Conservation (phyloP, 148 eudicot species). For the Drosera capensis region DNA sequence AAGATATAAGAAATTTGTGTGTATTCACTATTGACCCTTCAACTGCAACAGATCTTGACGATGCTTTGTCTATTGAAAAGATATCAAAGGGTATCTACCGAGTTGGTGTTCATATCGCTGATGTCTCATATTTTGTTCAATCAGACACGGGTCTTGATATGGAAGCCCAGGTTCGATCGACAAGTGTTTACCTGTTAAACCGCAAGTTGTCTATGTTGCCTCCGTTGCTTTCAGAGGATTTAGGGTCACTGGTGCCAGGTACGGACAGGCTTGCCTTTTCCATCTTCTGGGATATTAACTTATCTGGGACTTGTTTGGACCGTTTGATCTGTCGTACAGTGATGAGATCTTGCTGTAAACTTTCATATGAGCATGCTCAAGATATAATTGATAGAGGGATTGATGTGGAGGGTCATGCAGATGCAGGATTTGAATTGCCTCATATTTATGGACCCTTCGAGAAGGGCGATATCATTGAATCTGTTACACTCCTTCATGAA, state of each 20-base stretch:
- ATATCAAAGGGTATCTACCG: slow-evolving; percentile 30
- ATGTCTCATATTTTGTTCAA: slow-evolving; percentile 73
- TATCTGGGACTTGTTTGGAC: slow-evolving; percentile 46
- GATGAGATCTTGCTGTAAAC: slow-evolving; percentile 79
- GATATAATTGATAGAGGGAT: slow-evolving; percentile 49
- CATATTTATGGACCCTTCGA: slow-evolving; percentile 41
- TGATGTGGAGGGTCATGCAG: slow-evolving; percentile 12
- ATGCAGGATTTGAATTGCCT: slow-evolving; percentile 21
- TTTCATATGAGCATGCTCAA: slow-evolving; percentile 85
- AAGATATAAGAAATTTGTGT: slow-evolving; percentile 67
- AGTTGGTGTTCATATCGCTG: slow-evolving; percentile 92
- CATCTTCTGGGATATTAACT: slow-evolving; percentile 64
- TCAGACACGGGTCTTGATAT: slow-evolving; percentile 62
- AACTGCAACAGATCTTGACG: slow-evolving; percentile 87
- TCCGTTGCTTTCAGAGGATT: slow-evolving; percentile 52
- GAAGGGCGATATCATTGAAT: slow-evolving; percentile 47
- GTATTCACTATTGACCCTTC: slow-evolving; percentile 79
- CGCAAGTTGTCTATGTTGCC: slow-evolving; percentile 83
- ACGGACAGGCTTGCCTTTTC: slow-evolving; percentile 81
- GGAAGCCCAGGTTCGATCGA: slow-evolving; percentile 67
- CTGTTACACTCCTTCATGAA: slow-evolving; percentile 42
- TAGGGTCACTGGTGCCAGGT: slow-evolving; percentile 84
- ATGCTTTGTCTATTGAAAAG: slow-evolving; percentile 80
- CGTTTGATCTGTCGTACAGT: slow-evolving; percentile 85
- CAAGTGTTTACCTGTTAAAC: slow-evolving; percentile 54